These are phyloP conservation scores for Metschnikowia amazonensis DNA, from an alignment of 805 yeast species.

Conservation along the genomic window DNA sequence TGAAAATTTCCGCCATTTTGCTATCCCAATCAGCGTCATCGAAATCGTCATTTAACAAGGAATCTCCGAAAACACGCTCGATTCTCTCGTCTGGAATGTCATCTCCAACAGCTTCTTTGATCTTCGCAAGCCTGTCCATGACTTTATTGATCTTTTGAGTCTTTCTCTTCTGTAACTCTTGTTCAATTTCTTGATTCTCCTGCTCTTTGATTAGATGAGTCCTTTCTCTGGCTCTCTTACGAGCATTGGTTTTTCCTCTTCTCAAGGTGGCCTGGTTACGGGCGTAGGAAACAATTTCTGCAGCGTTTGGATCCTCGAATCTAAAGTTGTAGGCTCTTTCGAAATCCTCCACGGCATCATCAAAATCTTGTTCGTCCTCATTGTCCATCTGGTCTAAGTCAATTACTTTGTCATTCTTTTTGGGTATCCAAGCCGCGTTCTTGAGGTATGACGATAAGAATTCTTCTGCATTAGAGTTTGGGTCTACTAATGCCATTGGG, in stretches of 20 bases:
- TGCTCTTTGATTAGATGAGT: conserved; percentile 51
- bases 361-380: conserved; percentile 79
- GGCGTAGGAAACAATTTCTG: conserved; percentile 91
- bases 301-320: conserved; percentile 86
- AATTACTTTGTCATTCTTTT: conserved; percentile 54
- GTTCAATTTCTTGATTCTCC: conserved; percentile 54
- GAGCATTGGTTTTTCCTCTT: conserved; percentile 65
- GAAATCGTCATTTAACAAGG: conserved; percentile 81
- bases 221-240: conserved; percentile 80
- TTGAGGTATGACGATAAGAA: conserved; percentile 72
- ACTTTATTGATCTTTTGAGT: conserved; percentile 73
- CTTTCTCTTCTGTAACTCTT: conserved; percentile 65
- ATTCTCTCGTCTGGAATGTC: conserved; percentile 57
- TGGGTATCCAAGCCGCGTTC: conserved; percentile 88
- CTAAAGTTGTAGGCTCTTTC: conserved; percentile 94
- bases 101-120: conserved; percentile 66
- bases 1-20: conserved; percentile 77
- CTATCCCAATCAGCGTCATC: conserved; percentile 89
- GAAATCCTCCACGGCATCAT: conserved; percentile 84
- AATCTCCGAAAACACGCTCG: conserved; percentile 65
- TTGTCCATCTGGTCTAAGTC: conserved; percentile 48
- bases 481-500: conserved; percentile 51
- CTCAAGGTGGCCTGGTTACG: conserved; percentile 91
- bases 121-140: conserved; percentile 62
- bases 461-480: conserved; percentile 51